Evolutionary conservation across 2,329 filamentous ascomycete species (phyloP).

Genomic region (Biscogniauxia sp.): DNA sequence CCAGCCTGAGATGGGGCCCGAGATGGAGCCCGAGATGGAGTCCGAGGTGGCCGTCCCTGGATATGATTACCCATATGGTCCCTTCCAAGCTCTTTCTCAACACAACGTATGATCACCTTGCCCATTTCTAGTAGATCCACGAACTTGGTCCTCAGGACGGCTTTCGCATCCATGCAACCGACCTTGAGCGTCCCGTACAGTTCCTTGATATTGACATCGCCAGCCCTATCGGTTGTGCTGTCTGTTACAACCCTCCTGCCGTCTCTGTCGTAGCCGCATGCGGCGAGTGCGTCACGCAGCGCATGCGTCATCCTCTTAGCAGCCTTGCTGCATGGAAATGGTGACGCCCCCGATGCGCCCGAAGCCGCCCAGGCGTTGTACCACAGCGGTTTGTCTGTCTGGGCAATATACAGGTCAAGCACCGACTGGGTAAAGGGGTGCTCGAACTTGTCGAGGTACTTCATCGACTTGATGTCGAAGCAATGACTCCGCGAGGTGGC

Average conservation of each 20-base stretch:
- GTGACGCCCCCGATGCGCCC: neutral
- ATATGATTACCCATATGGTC: conserved; percentile 11
- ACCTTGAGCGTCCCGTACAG: conserved; percentile 27
- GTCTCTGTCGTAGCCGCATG: conserved; percentile 26
- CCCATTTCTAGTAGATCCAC: conserved; percentile 18
- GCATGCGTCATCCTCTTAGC: conserved; percentile 22
- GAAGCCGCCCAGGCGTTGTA: conserved; percentile 3
- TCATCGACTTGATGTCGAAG: conserved; percentile 24
- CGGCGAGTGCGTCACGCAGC: conserved; percentile 26
- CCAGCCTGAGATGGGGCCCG: too few species aligned
- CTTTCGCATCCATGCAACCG: conserved; percentile 10
- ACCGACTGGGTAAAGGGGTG: conserved; percentile 29
- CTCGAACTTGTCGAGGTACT: conserved; percentile 28
- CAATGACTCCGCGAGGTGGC: conserved; percentile 23
- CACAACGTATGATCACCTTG: conserved; percentile 15
- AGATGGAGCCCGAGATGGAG: neutral
- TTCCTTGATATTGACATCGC: conserved; percentile 11
- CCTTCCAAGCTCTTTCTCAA: conserved; percentile 13
- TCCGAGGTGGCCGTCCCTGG: neutral
- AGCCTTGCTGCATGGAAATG: conserved; percentile 20
- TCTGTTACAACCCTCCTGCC: conserved; percentile 15
- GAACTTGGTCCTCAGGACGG: conserved; percentile 23
- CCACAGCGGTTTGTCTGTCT: conserved; percentile 30
- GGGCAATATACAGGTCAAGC: conserved; percentile 28
- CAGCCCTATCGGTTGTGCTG: conserved; percentile 4